These are phyloP conservation scores for Erucastrum elatum DNA, from an alignment of 345 rosid genomes.

Conservation along the genomic window DNA sequence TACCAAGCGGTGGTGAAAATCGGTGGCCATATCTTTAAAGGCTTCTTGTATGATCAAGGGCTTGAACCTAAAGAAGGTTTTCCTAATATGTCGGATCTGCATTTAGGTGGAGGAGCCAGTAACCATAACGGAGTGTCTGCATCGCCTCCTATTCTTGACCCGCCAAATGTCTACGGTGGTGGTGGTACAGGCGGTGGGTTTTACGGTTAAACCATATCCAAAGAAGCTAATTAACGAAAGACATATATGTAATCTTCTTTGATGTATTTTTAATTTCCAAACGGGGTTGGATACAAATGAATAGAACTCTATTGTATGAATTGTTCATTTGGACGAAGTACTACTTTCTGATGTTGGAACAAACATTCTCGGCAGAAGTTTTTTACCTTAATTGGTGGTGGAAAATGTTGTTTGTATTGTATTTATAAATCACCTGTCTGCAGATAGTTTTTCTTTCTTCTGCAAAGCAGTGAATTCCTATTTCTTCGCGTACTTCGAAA, in stretches of 20 bases:
- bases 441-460: not conserved
- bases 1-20: constrained; percentile 91
- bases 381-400: constrained; percentile 1
- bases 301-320: constrained; percentile 16
- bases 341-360: constrained; percentile 6
- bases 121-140: constrained; percentile 57
- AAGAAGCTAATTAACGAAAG: no score
- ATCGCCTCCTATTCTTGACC: constrained; percentile 58
- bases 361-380: constrained; percentile 1
- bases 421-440: not conserved
- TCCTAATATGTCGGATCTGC: constrained; percentile 81
- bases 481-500: not conserved
- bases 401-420: not conserved
- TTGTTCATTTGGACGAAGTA: constrained; percentile 3
- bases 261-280: no score
- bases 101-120: constrained; percentile 68
- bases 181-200: constrained; percentile 51
- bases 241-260: no score
- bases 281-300: constrained; percentile 25
- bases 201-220: constrained; percentile 59
- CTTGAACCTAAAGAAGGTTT: constrained; percentile 66
- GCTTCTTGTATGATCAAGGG: constrained; percentile 89
- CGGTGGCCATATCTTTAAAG: constrained; percentile 89
- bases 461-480: not conserved
- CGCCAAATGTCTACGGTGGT: constrained; percentile 64